Base-by-base conservation (phyloP, 495 filamentous ascomycete genomes). In the Cairneyella variabilis region DNA sequence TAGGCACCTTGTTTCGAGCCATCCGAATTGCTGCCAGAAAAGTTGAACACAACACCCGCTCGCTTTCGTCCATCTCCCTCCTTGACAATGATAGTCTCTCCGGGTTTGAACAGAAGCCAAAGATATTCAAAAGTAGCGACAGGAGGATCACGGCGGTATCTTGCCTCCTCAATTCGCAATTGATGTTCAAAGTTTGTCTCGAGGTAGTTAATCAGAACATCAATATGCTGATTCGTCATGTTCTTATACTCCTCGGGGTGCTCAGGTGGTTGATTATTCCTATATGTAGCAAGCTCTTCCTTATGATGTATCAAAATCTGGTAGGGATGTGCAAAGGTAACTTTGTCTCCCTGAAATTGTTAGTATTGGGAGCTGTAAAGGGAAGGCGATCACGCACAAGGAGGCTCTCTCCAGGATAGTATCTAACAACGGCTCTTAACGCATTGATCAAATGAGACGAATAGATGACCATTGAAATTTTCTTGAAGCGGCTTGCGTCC, bases 1-100 rank as follows among this genome's bases (percentile, higher is more conserved):
- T 44, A 9, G 65, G 55, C 18, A n/a, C n/a, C n/a, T n/a, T n/a
- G n/a, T n/a, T n/a, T n/a, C 28, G 54, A n/a, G 5, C 21, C 40
- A 5, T 22, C 7, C 16, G 10, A 3, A 4, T 32, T 22, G 26
- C 28, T 32, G 6, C 28, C 28, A 32, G 32, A n/a, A 10, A 27
- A 14, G 14, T 48, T 20, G 10, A 34, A 16, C 16, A 37, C 39
- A 10, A 18, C 28, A 20, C 14, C 47, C 25, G 34, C 47, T 16
- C 25, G 18, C 10, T 6, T 9, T 8, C 25, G 30, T n/a, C 40
- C 21, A 16, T 34, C 16, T 42, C 37, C 53, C 11, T 28, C 18
- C 6, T 28, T 12, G 27, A 27, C 22, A 18, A 42, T 50, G 1
- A 26, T 37, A 11, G 20, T 20, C 38, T 36, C 26, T 28, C 53